These are phyloP conservation scores for Spathaspora passalidarum DNA, from an alignment of 805 yeast species.

Conservation along the genomic window DNA sequence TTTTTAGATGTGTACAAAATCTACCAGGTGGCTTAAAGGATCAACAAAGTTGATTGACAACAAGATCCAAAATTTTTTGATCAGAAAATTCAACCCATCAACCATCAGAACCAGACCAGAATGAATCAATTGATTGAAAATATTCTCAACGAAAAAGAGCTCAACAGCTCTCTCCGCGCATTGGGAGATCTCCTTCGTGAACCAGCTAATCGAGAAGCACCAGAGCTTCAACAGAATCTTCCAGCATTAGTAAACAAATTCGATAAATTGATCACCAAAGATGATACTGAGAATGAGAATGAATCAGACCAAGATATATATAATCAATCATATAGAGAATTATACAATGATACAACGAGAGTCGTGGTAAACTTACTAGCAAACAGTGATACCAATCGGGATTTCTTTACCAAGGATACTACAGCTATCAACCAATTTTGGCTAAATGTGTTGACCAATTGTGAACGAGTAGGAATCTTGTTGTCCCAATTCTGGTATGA, in stretches of 20 bases:
- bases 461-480: conserved; percentile 18
- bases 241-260: conserved; percentile 1
- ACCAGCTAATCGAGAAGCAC: conserved; percentile 14
- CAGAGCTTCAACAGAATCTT: not conserved
- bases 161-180: conserved; percentile 5
- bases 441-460: conserved; percentile 7
- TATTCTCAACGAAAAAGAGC: not conserved
- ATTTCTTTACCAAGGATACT: conserved; percentile 5
- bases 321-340: too few relatives aligned
- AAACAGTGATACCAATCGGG: conserved; percentile 26
- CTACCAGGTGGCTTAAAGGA: too few relatives aligned
- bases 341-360: conserved; percentile 21
- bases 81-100: too few relatives aligned
- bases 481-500: conserved; percentile 31
- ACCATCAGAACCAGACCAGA: not conserved
- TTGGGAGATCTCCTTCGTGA: conserved; percentile 22
- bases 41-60: too few relatives aligned
- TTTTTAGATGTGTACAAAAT: too few relatives aligned
- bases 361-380: conserved; percentile 35
- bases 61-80: too few relatives aligned
- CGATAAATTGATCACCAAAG: not conserved
- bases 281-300: too few relatives aligned
- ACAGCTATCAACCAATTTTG: conserved; percentile 16
- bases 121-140: conserved; percentile 5
- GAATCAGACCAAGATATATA: too few relatives aligned